Conservation (phyloP, 345 rosid genomes). For the Eucalyptus regnans region DNA sequence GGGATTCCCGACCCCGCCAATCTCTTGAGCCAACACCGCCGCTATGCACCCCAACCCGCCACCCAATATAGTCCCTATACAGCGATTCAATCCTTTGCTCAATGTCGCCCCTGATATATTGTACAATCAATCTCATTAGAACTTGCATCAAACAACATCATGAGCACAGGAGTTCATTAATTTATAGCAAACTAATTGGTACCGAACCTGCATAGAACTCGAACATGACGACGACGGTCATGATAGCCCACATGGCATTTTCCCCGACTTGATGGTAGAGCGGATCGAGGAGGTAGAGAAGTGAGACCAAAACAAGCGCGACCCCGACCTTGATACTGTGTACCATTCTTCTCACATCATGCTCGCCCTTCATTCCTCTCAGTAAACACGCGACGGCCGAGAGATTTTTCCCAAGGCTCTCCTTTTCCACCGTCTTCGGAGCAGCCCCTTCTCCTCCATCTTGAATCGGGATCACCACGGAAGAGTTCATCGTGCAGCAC, state of each 20-base stretch:
- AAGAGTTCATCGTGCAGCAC: neutral
- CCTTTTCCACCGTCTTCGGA: neutral
- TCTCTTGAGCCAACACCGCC: constrained; percentile 26
- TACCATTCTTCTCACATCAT: constrained; percentile 14
- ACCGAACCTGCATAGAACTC: constrained; percentile 61
- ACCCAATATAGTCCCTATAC: constrained; percentile 52
- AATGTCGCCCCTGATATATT: constrained; percentile 47
- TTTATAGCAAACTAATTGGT: neutral
- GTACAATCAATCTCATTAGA: neutral
- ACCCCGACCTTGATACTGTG: constrained; percentile 58
- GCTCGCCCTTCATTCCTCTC: neutral
- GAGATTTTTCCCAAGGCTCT: neutral
- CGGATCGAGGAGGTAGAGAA: constrained; percentile 43
- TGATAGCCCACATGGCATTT: constrained; percentile 75
- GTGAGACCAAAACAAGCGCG: constrained; percentile 52
- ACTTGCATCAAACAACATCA: neutral
- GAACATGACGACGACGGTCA: constrained; percentile 70
- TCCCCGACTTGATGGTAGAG: constrained; percentile 48
- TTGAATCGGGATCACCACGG: neutral
- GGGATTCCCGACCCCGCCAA: constrained; percentile 34
- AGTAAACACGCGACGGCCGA: neutral
- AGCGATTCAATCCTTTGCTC: constrained; percentile 61
- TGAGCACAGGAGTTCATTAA: neutral
- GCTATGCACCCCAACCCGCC: constrained; percentile 48
- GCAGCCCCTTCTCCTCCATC: neutral